phyloP scores from a whole-genome alignment of 371 early-diverging fungal species.

The Funneliformis caledonium region DNA sequence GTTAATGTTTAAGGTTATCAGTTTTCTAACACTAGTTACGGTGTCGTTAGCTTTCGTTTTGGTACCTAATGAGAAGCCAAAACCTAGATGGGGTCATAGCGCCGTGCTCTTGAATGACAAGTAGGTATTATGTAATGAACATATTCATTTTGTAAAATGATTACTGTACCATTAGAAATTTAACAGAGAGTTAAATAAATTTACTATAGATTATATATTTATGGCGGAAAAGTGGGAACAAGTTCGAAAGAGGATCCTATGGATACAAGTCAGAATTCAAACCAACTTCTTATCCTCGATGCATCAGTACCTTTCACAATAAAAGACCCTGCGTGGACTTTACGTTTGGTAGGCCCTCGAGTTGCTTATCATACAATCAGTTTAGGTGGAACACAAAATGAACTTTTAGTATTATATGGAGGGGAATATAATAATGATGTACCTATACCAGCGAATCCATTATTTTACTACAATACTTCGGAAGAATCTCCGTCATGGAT shows the following conservation, averaged over 20 bases:
- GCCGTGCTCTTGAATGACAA: neutral
- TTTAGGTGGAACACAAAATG: slow-evolving; percentile 14
- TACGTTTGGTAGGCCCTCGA: neutral
- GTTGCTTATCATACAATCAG: slow-evolving; percentile 20
- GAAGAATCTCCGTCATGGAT: no score
- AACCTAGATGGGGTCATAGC: neutral
- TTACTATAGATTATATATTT: slow-evolving; percentile 1
- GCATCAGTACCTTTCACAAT: neutral
- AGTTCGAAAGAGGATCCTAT: neutral
- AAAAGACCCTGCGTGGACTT: neutral
- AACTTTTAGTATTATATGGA: slow-evolving; percentile 20
- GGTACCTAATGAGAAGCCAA: neutral
- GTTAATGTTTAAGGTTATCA: neutral
- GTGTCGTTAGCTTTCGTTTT: neutral
- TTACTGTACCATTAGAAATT: neutral
- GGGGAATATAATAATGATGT: slow-evolving; percentile 4
- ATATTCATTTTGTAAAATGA: neutral
- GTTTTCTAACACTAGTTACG: no score
- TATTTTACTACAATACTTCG: slow-evolving; percentile 1
- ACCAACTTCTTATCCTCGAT: neutral
- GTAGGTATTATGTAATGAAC: neutral
- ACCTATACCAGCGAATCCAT: neutral
- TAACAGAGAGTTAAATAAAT: neutral
- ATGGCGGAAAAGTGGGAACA: slow-evolving; percentile 11
- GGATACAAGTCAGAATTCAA: neutral